A percentile compares a stretch with the other conserved stretches of the same genome.
phyloP scores from a whole-genome alignment of 257 asterid species.

The Penstemon newberryi region DNA sequence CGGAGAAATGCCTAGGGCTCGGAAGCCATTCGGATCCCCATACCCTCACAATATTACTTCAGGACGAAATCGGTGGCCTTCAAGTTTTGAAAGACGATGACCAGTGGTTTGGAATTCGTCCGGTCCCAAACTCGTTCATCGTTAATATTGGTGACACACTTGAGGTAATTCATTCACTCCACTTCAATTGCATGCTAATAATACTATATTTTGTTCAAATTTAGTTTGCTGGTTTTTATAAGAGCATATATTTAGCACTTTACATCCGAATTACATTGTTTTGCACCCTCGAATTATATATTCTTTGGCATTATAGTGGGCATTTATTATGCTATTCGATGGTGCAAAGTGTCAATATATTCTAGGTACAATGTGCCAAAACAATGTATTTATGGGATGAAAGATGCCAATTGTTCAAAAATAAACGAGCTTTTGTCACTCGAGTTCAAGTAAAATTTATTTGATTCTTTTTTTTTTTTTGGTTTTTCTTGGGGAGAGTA shows the following conservation, averaged over 20 bases:
- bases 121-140: conserved; percentile 27
- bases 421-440: no score
- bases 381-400: no score
- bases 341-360: no score
- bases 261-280: no score
- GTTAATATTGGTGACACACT: conserved; percentile 39
- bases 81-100: conserved; percentile 25
- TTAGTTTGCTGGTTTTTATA: background rate
- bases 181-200: background rate
- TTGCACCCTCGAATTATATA: no score
- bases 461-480: no score
- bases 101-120: conserved; percentile 30
- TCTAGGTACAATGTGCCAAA: no score
- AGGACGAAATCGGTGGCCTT: conserved; percentile 32
- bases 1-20: conserved; percentile 25
- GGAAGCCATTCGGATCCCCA: conserved; percentile 38
- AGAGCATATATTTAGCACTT: background rate
- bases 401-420: no score
- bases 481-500: no score
- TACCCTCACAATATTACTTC: conserved; percentile 29
- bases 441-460: no score
- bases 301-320: no score
- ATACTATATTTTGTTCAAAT: background rate
- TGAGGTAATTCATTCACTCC: conserved; percentile 24
- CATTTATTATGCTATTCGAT: no score